Conservation (phyloP, 2,329 filamentous ascomycete genomes). For the Emmonsia crescens region DNA sequence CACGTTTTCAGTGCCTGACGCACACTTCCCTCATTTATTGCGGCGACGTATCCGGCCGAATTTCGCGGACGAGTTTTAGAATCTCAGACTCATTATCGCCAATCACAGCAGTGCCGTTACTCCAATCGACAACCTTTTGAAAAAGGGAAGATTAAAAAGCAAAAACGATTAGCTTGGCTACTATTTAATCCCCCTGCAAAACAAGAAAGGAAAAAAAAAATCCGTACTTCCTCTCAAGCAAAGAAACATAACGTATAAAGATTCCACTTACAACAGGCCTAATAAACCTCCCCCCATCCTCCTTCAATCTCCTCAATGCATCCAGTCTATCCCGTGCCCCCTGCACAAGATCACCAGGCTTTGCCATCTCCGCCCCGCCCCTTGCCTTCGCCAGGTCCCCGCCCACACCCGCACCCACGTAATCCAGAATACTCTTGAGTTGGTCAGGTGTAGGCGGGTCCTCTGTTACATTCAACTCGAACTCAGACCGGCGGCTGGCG, state of each 20-base stretch:
- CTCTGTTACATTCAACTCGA: slow-evolving; percentile 79
- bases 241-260: not conserved
- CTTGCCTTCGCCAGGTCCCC: slow-evolving; percentile 53
- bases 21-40: slow-evolving; percentile 8
- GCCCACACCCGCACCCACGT: slow-evolving; percentile 52
- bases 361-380: slow-evolving; percentile 39
- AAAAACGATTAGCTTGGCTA: slow-evolving; percentile 8
- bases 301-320: slow-evolving; percentile 67
- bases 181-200: not conserved
- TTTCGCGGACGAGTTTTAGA: slow-evolving; percentile 60
- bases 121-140: slow-evolving; percentile 69
- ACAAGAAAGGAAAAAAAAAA: slow-evolving; percentile 3
- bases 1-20: not conserved
- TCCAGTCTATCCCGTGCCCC: slow-evolving; percentile 66
- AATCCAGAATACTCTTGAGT: slow-evolving; percentile 72
- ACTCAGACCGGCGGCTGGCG: slow-evolving; percentile 54
- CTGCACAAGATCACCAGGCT: slow-evolving; percentile 54
- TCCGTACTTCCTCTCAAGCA: not conserved
- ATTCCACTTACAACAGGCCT: slow-evolving; percentile 57
- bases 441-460: slow-evolving; percentile 70
- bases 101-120: slow-evolving; percentile 66
- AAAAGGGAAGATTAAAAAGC: slow-evolving; percentile 5
- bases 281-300: slow-evolving; percentile 49
- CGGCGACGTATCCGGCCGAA: slow-evolving; percentile 32
- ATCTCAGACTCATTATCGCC: slow-evolving; percentile 65